A percentile compares a stretch with the other conserved stretches of the same genome.
phyloP scores from a whole-genome alignment of 2,329 filamentous ascomycete genomes.

The Colletotrichum sp. region DNA sequence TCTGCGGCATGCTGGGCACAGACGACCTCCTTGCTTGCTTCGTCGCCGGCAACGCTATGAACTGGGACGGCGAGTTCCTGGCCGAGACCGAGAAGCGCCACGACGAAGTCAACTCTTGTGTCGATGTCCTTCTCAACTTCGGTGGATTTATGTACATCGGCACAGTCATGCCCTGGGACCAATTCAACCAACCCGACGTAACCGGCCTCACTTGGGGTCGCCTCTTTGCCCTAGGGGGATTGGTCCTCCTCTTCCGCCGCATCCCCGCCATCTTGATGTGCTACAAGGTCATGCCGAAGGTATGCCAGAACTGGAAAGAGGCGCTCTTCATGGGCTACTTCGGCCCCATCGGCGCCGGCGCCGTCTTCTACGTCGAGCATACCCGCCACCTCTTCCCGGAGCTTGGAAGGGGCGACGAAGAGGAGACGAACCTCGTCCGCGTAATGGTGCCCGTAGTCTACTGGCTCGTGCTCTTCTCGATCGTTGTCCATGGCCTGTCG shows the following conservation, averaged over 20 bases:
- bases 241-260: conserved; percentile 60
- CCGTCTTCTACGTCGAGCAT: conserved; percentile 73
- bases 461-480: conserved; percentile 45
- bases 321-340: conserved; percentile 71
- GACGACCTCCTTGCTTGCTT: conserved; percentile 68
- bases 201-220: conserved; percentile 58
- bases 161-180: conserved; percentile 57
- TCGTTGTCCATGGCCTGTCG: conserved; percentile 51
- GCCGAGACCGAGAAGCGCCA: conserved; percentile 59
- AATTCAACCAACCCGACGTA: conserved; percentile 53
- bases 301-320: conserved; percentile 57
- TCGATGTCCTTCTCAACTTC: conserved; percentile 65
- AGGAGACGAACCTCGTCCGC: conserved; percentile 37
- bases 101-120: conserved; percentile 63
- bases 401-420: conserved; percentile 35
- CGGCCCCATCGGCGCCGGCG: conserved; percentile 79
- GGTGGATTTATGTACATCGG: conserved; percentile 67
- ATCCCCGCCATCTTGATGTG: conserved; percentile 59
- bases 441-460: conserved; percentile 44
- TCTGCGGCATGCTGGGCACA: conserved; percentile 60
- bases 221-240: conserved; percentile 54
- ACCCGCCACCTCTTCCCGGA: conserved; percentile 45
- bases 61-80: conserved; percentile 67
- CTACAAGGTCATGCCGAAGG: conserved; percentile 60
- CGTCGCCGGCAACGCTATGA: conserved; percentile 61